Evolutionary conservation across 1,139 yeast genomes (phyloP), one percentile per base, ranked within the genome.

Genomic region (Meyerozyma guilliermondii): DNA sequence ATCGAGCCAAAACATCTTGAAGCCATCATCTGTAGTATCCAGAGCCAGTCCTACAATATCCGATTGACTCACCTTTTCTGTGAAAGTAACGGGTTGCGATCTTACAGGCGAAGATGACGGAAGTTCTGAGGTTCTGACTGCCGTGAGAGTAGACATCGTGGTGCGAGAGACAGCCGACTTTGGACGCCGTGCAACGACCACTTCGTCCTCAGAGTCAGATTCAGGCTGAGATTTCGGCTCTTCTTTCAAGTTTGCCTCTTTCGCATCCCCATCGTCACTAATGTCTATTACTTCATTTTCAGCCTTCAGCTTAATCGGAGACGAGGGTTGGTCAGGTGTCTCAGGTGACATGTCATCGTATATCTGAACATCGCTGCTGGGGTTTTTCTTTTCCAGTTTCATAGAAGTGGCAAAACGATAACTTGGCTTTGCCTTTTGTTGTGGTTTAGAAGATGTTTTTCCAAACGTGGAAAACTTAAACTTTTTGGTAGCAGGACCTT

Each of bases 1-100:
- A 60, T 94, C 99, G 33, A 86, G 66, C 98, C 98, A 94, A 59
- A 77, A 92, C 81, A 92, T 82, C 53, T 79, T 77, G 56, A 89
- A 74, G 3, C 74, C 58, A 40, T 71, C 76, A 14, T 54, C 50
- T 8, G 44, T 46, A 2, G 54, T 46, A 2, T 73, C 71, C 1
- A 65, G 66, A 4, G 63, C 57, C 16, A 63, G 65, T 2, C 67
- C 59, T 18, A 80, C 62, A 38, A 75, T 66, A 7, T 68, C 71
- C 0, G 61, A 46, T 49, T 72, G 73, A 9, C 72, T 74, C 35
- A 79, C 51, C 50, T 78, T 80, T 38, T 77, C 71, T 1, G 73
- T 65, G 46, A 61, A 59, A 16, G 56, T 56, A 6, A 58, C 52
- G 20, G 54, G 52, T 10, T 56, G 49, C 5, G 61, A 43, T 39